Conservation (phyloP, 2,329 filamentous ascomycete species). For the Graphilbum ipis-grandicollis region DNA sequence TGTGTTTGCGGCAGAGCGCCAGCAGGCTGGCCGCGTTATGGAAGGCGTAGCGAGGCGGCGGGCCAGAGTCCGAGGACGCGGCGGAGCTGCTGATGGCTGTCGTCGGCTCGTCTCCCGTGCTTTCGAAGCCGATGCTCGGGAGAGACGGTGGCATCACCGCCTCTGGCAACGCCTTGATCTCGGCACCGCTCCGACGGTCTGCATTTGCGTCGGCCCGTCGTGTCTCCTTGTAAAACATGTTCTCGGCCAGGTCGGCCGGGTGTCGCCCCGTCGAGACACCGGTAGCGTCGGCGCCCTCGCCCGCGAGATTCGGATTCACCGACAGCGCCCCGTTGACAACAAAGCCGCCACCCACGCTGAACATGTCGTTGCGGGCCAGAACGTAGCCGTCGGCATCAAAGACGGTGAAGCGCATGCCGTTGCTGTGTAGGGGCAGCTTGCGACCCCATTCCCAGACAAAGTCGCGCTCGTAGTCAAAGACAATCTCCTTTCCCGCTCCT, state of each 20-base stretch:
- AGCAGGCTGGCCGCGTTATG: conserved; percentile 27
- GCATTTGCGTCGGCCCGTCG: conserved; percentile 26
- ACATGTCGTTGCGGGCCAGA: conserved; percentile 30
- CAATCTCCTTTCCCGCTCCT: conserved; percentile 20
- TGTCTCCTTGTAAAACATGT: conserved; percentile 34
- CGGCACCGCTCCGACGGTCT: conserved; percentile 24
- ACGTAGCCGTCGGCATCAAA: conserved; percentile 27
- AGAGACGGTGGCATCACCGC: no score
- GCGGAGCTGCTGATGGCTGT: neutral
- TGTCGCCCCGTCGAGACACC: conserved; percentile 11
- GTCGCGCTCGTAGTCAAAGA: conserved; percentile 30
- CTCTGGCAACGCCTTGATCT: conserved; percentile 17
- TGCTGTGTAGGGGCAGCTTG: conserved; percentile 32
- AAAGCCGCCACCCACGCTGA: conserved; percentile 34
- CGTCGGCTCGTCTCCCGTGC: no score
- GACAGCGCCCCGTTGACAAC: conserved; percentile 32
- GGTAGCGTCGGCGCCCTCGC: neutral
- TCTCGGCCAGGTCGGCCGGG: conserved; percentile 30
- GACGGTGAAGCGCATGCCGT: conserved; percentile 33
- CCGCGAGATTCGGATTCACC: conserved; percentile 13
- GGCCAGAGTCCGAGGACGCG: conserved; percentile 4
- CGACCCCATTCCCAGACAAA: conserved; percentile 34
- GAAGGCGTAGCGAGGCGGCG: conserved; percentile 27
- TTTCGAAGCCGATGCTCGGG: no score
- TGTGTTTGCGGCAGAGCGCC: conserved; percentile 28